phyloP scores from a whole-genome alignment of 805 yeast genomes.

The Grigorovia humatica region DNA sequence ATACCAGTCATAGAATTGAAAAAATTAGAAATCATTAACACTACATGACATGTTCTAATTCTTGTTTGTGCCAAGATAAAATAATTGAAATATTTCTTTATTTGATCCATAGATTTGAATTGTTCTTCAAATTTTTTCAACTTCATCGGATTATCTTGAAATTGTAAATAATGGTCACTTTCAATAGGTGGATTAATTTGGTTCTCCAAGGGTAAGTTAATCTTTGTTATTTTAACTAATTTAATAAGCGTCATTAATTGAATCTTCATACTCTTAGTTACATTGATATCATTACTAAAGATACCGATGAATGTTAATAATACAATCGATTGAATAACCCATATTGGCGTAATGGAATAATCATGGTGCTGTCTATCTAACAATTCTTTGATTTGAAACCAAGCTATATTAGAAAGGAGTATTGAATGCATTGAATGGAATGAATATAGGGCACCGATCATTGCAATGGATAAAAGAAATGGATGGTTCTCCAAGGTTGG shows the following conservation, averaged over 20 bases:
- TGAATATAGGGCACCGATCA: constrained; percentile 79
- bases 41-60: constrained; percentile 61
- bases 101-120: constrained; percentile 22
- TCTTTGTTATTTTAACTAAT: constrained; percentile 64
- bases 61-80: constrained; percentile 68
- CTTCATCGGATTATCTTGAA: constrained; percentile 34
- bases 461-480: constrained; percentile 66
- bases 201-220: constrained; percentile 48
- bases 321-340: constrained; percentile 80
- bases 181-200: constrained; percentile 33
- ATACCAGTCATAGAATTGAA: constrained; percentile 38
- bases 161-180: constrained; percentile 33
- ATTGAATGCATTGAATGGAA: constrained; percentile 71
- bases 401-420: constrained; percentile 56
- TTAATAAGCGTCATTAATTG: constrained; percentile 74
- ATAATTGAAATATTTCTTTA: constrained; percentile 33
- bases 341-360: constrained; percentile 60
- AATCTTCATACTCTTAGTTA: constrained; percentile 66
- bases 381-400: constrained; percentile 58
- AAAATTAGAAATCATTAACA: constrained; percentile 48
- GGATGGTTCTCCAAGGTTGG: constrained; percentile 49
- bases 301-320: constrained; percentile 76
- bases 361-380: constrained; percentile 39
- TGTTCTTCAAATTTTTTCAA: constrained; percentile 31
- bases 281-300: constrained; percentile 55